These are phyloP conservation scores for Rhizoctonia solani DNA, from an alignment of 1,284 basidiomycete species.

Conservation along the genomic window DNA sequence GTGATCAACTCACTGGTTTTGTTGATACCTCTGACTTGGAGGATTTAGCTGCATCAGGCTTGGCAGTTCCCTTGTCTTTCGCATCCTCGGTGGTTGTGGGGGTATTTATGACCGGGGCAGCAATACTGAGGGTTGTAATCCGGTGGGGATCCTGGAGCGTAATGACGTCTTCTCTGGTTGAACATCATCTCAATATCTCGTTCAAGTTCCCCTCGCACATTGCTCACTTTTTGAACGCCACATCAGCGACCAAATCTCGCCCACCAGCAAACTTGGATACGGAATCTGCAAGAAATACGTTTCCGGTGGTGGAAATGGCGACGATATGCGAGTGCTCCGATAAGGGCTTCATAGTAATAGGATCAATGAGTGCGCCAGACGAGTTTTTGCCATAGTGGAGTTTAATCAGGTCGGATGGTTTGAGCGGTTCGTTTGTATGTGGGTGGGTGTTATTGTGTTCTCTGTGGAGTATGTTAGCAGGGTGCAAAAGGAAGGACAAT, in stretches of 20 bases:
- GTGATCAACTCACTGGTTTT: background rate
- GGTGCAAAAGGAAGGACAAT: constrained; percentile 32
- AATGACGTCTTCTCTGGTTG: constrained; percentile 79
- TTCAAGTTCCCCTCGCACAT: too few relatives aligned
- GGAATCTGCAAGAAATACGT: constrained; percentile 89
- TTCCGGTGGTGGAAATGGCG: constrained; percentile 86
- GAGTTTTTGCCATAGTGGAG: constrained; percentile 85
- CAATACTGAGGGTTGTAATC: constrained; percentile 49
- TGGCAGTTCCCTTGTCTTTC: too few relatives aligned
- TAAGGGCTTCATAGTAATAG: constrained; percentile 92
- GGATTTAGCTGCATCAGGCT: constrained; percentile 37
- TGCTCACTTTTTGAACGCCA: constrained; percentile 78
- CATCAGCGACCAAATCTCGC: constrained; percentile 83
- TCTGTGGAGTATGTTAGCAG: constrained; percentile 49
- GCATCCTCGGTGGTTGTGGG: constrained; percentile 50
- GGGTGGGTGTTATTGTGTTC: constrained; percentile 82
- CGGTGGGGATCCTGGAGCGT: constrained; percentile 86
- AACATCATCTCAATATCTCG: constrained; percentile 11
- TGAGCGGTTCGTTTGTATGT: constrained; percentile 80
- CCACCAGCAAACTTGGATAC: constrained; percentile 74
- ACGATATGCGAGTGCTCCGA: constrained; percentile 90
- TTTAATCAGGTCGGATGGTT: constrained; percentile 79
- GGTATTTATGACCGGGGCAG: constrained; percentile 17
- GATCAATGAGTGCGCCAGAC: constrained; percentile 70
- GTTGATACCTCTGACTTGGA: background rate